A percentile compares a stretch with the other conserved stretches of the same genome.
Evolutionary conservation across 495 filamentous ascomycete genomes (phyloP).

Genomic region (Chaetomium cochliodes): DNA sequence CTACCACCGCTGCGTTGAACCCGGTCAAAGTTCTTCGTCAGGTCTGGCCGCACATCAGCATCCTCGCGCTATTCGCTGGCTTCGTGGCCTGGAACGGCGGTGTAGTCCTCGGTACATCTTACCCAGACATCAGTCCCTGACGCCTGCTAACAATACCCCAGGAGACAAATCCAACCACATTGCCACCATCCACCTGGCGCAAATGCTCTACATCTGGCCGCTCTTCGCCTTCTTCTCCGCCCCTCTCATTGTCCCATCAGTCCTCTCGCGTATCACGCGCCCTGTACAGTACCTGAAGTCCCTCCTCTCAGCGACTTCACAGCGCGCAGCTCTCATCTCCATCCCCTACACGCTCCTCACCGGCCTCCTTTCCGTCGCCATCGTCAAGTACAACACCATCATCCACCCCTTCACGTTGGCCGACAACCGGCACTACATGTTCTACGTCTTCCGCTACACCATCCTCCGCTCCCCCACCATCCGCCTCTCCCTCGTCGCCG

Average conservation of each 20-base stretch:
- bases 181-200: slow-evolving; percentile 81
- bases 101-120: slow-evolving; percentile 74
- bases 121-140: not conserved
- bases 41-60: slow-evolving; percentile 64
- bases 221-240: slow-evolving; percentile 86
- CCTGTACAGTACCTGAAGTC: slow-evolving; percentile 15
- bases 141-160: slow-evolving; percentile 30
- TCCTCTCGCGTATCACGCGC: slow-evolving; percentile 23
- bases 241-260: slow-evolving; percentile 63
- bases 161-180: slow-evolving; percentile 93
- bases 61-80: slow-evolving; percentile 64
- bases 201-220: slow-evolving; percentile 94
- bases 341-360: slow-evolving; percentile 29
- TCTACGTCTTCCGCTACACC: slow-evolving; percentile 89
- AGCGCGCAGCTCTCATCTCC: slow-evolving; percentile 15
- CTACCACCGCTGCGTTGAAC: slow-evolving; percentile 54
- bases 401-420: slow-evolving; percentile 95
- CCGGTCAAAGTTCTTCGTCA: slow-evolving; percentile 48
- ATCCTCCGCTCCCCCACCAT: slow-evolving; percentile 60
- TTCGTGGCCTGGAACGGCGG: slow-evolving; percentile 87
- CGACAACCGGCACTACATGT: slow-evolving; percentile 95
- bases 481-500: slow-evolving; percentile 64
- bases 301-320: not conserved
- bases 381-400: slow-evolving; percentile 81
- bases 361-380: slow-evolving; percentile 35